Percentiles rank a stretch among this genome's conserved stretches.
phyloP scores from a whole-genome alignment of 208 protist species.

The Kentomonas sorsogonicus region DNA sequence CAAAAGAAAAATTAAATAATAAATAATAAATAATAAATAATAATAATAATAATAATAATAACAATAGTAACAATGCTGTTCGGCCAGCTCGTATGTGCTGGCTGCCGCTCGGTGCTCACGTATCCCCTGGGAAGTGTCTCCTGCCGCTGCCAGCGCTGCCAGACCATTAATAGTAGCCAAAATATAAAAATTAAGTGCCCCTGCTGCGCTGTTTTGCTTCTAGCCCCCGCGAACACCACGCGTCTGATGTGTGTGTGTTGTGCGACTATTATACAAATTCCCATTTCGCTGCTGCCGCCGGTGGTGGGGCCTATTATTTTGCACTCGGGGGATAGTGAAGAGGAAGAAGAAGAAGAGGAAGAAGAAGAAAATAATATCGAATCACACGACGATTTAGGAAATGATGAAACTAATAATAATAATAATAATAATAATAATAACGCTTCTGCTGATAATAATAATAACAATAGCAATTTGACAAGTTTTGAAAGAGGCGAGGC shows the following conservation, averaged over 20 bases:
- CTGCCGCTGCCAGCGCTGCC: slow-evolving; percentile 71
- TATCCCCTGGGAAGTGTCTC: slow-evolving; percentile 65
- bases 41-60: slow-evolving; percentile 6
- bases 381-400: background rate
- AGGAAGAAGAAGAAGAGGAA: background rate
- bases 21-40: background rate
- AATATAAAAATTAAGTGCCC: slow-evolving; percentile 44
- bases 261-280: slow-evolving; percentile 67
- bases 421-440: background rate
- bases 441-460: background rate
- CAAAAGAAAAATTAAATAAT: background rate
- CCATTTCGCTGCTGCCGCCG: slow-evolving; percentile 49
- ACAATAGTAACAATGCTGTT: slow-evolving; percentile 30
- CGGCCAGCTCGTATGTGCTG: slow-evolving; percentile 59
- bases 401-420: slow-evolving; percentile 1
- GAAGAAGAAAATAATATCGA: slow-evolving; percentile 1
- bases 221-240: slow-evolving; percentile 75
- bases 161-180: slow-evolving; percentile 55
- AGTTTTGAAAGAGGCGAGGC: no score
- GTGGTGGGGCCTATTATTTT: slow-evolving; percentile 20
- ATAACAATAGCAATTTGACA: slow-evolving; percentile 5
- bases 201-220: slow-evolving; percentile 31
- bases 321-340: background rate
- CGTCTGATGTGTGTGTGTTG: slow-evolving; percentile 70
- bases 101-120: slow-evolving; percentile 61